phyloP scores from a whole-genome alignment of 2,329 filamentous ascomycete species.

The Pseudogymnoascus sp. region DNA sequence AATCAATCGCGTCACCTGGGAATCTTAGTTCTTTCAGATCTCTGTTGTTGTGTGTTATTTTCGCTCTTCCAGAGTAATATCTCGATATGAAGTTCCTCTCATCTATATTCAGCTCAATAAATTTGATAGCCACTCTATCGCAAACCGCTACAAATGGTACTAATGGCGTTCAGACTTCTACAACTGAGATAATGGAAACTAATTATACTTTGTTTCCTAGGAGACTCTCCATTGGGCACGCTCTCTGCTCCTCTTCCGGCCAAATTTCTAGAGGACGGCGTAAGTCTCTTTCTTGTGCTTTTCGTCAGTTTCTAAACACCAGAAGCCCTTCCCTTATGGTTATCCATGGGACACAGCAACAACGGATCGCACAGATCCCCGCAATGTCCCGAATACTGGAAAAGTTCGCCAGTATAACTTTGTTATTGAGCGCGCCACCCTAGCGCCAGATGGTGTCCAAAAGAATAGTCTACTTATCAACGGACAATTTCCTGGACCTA shows the following conservation, averaged over 20 bases:
- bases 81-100: neutral
- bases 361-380: neutral
- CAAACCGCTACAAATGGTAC: neutral
- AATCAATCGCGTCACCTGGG: neutral
- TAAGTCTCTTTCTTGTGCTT: neutral
- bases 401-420: neutral
- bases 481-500: constrained; percentile 29
- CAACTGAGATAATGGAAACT: neutral
- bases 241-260: neutral
- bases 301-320: neutral
- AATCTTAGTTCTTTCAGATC: neutral
- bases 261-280: neutral
- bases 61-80: neutral
- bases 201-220: neutral
- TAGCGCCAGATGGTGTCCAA: constrained; percentile 25
- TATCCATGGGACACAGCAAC: neutral
- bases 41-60: neutral
- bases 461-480: constrained; percentile 27
- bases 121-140: neutral
- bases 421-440: neutral
- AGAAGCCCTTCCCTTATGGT: neutral
- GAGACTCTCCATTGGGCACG: neutral
- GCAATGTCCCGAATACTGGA: neutral
- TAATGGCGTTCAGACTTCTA: neutral
- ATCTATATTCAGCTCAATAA: neutral